phyloP scores from a whole-genome alignment of 1,284 basidiomycete species.

The Agroathelia rolfsii region DNA sequence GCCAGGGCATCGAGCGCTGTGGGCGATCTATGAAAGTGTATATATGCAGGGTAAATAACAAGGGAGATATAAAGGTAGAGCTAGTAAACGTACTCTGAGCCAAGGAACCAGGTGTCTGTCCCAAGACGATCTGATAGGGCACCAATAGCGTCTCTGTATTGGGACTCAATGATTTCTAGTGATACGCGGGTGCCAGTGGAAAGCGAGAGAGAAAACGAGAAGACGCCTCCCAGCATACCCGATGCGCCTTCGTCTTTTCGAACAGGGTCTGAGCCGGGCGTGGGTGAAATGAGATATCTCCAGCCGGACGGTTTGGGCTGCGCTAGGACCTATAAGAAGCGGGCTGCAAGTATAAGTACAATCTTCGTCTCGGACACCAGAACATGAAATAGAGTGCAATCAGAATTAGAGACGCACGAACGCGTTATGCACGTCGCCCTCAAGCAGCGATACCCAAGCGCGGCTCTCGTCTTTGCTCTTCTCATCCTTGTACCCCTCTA shows the following conservation, averaged over 20 bases:
- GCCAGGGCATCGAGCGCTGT: constrained; percentile 69
- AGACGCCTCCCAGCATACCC: constrained; percentile 56
- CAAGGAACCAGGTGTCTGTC: constrained; percentile 69
- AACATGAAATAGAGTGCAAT: background rate
- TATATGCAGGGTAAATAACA: constrained; percentile 7
- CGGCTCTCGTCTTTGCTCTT: constrained; percentile 58
- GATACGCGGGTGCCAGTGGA: constrained; percentile 48
- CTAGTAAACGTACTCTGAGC: constrained; percentile 46
- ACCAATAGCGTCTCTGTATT: constrained; percentile 61
- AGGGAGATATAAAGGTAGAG: constrained; percentile 2
- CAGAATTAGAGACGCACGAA: constrained; percentile 36
- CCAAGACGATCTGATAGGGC: constrained; percentile 65
- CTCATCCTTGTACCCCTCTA: constrained; percentile 59
- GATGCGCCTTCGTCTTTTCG: no score
- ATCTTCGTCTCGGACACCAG: no score
- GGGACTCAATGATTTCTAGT: constrained; percentile 34
- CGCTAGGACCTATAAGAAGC: constrained; percentile 33
- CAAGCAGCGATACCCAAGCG: constrained; percentile 69
- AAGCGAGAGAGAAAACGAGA: constrained; percentile 49
- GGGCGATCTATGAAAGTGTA: constrained; percentile 36
- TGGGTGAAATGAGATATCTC: constrained; percentile 24
- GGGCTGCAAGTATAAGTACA: no score
- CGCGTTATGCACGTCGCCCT: constrained; percentile 64
- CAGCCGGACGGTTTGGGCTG: constrained; percentile 34
- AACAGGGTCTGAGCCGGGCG: no score